These are phyloP conservation scores for Aspergillus mulundensis DNA, from an alignment of 495 filamentous ascomycete genomes.

Conservation along the genomic window DNA sequence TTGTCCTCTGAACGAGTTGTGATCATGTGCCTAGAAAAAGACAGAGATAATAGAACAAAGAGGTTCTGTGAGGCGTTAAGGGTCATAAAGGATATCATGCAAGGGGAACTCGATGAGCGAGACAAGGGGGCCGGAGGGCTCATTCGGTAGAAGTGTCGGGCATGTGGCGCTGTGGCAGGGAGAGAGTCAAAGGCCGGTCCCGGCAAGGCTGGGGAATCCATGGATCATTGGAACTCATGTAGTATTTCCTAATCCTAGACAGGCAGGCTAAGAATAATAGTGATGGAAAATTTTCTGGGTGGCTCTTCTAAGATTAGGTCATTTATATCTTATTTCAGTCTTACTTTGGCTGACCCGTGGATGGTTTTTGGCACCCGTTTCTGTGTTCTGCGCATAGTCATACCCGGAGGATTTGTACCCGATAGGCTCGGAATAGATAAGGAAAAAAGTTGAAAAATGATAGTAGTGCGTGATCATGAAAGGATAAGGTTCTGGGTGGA, in stretches of 20 bases:
- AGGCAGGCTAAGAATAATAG: not conserved
- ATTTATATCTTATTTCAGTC: not conserved
- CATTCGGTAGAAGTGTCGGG: too few relatives aligned
- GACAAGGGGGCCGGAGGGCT: too few relatives aligned
- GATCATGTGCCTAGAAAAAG: too few relatives aligned
- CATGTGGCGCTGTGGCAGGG: not conserved
- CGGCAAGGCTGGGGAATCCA: too few relatives aligned
- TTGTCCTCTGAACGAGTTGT: too few relatives aligned
- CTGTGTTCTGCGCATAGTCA: not conserved
- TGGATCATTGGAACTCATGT: too few relatives aligned
- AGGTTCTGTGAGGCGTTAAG: too few relatives aligned
- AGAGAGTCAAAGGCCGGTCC: not conserved
- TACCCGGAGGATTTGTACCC: not conserved
- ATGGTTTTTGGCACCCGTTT: not conserved
- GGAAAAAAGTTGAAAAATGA: not conserved
- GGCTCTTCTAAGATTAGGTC: not conserved
- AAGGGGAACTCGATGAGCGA: too few relatives aligned
- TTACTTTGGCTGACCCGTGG: not conserved
- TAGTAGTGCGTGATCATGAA: not conserved
- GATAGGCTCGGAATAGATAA: not conserved
- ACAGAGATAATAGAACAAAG: too few relatives aligned
- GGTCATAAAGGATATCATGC: too few relatives aligned
- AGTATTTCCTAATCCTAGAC: not conserved
- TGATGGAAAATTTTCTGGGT: not conserved
- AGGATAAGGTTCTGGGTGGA: not conserved